A percentile compares a stretch with the other conserved stretches of the same genome.
Conservation (phyloP, 148 eudicot species). For the Fagopyrum homotropicum region DNA sequence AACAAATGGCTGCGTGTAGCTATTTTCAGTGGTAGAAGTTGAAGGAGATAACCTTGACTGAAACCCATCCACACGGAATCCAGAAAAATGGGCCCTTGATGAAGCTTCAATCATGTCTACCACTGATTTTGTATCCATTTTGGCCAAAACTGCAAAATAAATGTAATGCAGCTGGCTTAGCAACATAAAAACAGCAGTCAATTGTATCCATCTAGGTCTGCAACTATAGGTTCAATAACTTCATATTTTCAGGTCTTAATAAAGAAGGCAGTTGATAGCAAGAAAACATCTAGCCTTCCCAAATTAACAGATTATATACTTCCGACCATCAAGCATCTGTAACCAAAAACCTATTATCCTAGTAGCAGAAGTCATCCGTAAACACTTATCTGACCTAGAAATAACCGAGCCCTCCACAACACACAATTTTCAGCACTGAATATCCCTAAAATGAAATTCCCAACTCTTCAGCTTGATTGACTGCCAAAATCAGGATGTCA, state of each 20-base stretch:
- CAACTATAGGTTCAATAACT: background rate
- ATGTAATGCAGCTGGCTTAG: background rate
- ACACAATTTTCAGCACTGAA: background rate
- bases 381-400: background rate
- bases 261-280: too few relatives aligned
- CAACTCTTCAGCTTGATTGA: background rate
- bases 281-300: too few relatives aligned
- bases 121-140: slow-evolving; percentile 74
- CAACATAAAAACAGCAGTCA: background rate
- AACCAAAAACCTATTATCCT: background rate
- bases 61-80: slow-evolving; percentile 70
- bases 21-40: slow-evolving; percentile 51
- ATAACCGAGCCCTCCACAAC: background rate
- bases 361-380: background rate
- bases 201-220: background rate
- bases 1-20: slow-evolving; percentile 76
- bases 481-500: background rate
- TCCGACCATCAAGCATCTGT: background rate
- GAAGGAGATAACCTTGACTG: slow-evolving; percentile 42
- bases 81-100: slow-evolving; percentile 90
- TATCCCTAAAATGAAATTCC: background rate
- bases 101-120: slow-evolving; percentile 76
- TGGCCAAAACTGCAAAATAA: background rate
- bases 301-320: too few relatives aligned
- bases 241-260: too few relatives aligned